These are phyloP conservation scores for Voacanga thouarsii DNA, from an alignment of 257 asterid species.

Conservation along the genomic window DNA sequence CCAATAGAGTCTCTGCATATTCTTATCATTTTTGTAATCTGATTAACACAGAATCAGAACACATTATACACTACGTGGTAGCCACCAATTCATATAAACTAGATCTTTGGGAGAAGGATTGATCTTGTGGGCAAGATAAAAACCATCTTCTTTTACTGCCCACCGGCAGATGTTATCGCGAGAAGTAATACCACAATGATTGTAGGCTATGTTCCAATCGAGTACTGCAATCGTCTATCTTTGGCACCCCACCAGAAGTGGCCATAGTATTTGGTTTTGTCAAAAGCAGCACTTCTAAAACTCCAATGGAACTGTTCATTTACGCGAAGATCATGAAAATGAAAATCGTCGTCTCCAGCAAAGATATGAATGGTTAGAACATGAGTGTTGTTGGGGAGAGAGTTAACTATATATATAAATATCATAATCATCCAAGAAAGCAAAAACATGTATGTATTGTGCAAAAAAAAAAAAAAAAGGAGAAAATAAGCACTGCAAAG, in stretches of 20 bases:
- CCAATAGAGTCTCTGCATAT: no score
- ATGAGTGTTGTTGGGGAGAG: not conserved
- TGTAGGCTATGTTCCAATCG: not conserved
- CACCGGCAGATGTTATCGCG: not conserved
- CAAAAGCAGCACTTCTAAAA: not conserved
- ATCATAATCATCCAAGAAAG: not conserved
- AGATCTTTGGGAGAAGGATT: not conserved
- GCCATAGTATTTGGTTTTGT: not conserved
- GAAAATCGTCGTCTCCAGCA: not conserved
- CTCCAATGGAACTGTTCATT: not conserved
- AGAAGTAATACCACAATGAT: not conserved
- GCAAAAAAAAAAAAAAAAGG: not conserved
- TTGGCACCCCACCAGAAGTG: not conserved
- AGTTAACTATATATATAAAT: not conserved
- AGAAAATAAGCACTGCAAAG: not conserved
- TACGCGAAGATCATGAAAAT: not conserved
- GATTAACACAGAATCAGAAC: no score
- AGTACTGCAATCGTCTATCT: not conserved
- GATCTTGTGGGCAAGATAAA: not conserved
- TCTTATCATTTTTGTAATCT: no score
- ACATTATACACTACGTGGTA: not conserved
- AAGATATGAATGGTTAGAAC: not conserved
- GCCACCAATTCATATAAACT: conserved; percentile 3
- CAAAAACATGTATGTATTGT: not conserved
- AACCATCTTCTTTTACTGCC: not conserved